Evolutionary conservation across 2,329 filamentous ascomycete genomes (phyloP), one percentile per base, ranked within the genome.

Genomic region (Conoideocrella luteorostrata): DNA sequence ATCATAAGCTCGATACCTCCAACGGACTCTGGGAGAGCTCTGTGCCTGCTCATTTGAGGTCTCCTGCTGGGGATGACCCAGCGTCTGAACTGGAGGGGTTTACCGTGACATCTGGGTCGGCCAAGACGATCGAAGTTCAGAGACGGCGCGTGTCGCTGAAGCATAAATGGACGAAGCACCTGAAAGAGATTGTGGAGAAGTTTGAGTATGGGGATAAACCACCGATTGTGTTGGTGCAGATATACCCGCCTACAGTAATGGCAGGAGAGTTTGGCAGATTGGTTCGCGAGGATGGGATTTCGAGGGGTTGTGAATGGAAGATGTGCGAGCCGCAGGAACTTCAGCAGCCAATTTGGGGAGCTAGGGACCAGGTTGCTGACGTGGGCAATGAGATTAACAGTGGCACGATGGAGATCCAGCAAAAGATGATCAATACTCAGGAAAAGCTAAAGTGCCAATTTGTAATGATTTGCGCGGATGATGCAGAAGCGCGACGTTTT

Each of bases 211-310:
- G 50, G 13, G 49, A 55, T n/a, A 51, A 52, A 10, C 57, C 61
- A 0, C 52, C 56, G 2, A 50, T 54, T 3, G 56, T 66, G 11
- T 37, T 66, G n/a, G 43, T 66, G 4, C 51, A 60, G 15, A 47
- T 60, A 2, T 52, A 55, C 17, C 57, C 62, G 13, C 52, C 56
- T 5, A 50, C 45, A 2, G 33, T 71, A 13, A 58, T 64, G 1
- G 47, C 59, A 1, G 51, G 52, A 1, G 58, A 54, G 17, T 52
- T 77, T 30, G 60, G 56, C 34, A 52, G 49, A 22, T 62, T 66
- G 29, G 63, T 77, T 39, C 55, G 54, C 4, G 59, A 60, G 10
- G 72, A 77, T 54, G 69, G 67, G n/a, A 40, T 40, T 5, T 57
- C 59, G 22, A 65, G 71, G 13, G 50, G 47, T 0, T 48, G 48